A percentile compares a stretch with the other conserved stretches of the same genome.
Evolutionary conservation across 148 eudicot species (phyloP).

Genomic region (Simmondsia chinensis): DNA sequence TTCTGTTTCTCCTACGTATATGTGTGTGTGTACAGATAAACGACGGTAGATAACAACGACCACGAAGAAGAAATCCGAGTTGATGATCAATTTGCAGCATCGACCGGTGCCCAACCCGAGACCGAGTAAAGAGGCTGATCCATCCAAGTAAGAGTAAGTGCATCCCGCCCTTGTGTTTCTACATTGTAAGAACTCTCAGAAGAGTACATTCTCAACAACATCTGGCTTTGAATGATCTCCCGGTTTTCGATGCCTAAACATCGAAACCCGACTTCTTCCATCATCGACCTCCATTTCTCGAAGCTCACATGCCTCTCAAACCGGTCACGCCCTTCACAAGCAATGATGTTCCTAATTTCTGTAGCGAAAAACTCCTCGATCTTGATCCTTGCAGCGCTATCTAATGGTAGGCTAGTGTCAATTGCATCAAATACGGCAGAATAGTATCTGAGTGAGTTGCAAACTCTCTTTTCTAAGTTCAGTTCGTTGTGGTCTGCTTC

Average conservation of each 20-base stretch:
- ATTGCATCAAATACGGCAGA: slow-evolving; percentile 70
- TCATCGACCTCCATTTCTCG: slow-evolving; percentile 47
- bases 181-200: slow-evolving; percentile 33
- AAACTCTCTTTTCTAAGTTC: slow-evolving; percentile 48
- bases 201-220: slow-evolving; percentile 76
- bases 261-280: slow-evolving; percentile 65
- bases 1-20: slow-evolving; percentile 13
- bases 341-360: slow-evolving; percentile 74
- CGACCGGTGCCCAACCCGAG: slow-evolving; percentile 59
- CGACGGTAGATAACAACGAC: neutral
- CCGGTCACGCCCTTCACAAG: slow-evolving; percentile 80
- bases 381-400: slow-evolving; percentile 48
- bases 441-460: slow-evolving; percentile 58
- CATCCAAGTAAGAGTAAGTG: slow-evolving; percentile 61
- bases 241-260: slow-evolving; percentile 35
- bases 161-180: slow-evolving; percentile 26
- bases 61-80: slow-evolving; percentile 2
- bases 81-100: slow-evolving; percentile 45
- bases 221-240: slow-evolving; percentile 55
- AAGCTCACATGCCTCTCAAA: slow-evolving; percentile 72
- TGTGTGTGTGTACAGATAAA: slow-evolving; percentile 11
- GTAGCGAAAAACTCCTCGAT: slow-evolving; percentile 76
- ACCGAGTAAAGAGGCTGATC: slow-evolving; percentile 84
- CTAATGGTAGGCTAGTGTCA: slow-evolving; percentile 43
- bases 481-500: slow-evolving; percentile 58